A percentile compares a stretch with the other conserved stretches of the same genome.
phyloP scores from a whole-genome alignment of 2,329 filamentous ascomycete genomes.

The Emericellopsis atlantica region DNA sequence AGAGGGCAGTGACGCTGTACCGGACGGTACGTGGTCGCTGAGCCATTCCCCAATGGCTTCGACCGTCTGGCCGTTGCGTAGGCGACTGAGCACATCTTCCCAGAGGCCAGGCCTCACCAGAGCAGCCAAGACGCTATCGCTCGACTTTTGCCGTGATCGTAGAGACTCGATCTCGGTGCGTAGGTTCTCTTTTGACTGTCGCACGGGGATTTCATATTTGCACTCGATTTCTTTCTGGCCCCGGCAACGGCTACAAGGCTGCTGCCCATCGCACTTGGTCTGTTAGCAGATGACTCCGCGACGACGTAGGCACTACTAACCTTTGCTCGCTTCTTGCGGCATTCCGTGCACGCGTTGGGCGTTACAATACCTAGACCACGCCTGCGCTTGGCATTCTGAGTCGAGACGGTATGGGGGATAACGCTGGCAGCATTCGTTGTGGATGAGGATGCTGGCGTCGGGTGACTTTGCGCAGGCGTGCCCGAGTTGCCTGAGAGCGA shows the following conservation, averaged over 20 bases:
- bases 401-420: background rate
- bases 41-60: constrained; percentile 46
- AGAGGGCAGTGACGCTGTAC: constrained; percentile 13
- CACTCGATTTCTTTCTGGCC: constrained; percentile 42
- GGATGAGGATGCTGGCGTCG: constrained; percentile 11
- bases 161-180: constrained; percentile 46
- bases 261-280: constrained; percentile 43
- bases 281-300: background rate
- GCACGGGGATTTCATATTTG: constrained; percentile 48
- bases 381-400: constrained; percentile 30
- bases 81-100: constrained; percentile 39
- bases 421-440: background rate
- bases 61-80: constrained; percentile 40
- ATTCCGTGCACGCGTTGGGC: constrained; percentile 48
- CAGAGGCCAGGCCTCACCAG: constrained; percentile 35
- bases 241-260: constrained; percentile 42
- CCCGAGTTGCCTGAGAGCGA: constrained; percentile 7
- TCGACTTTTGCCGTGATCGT: constrained; percentile 39
- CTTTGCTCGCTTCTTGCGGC: constrained; percentile 50
- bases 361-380: constrained; percentile 44
- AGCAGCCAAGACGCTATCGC: constrained; percentile 41
- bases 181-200: constrained; percentile 50
- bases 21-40: constrained; percentile 15
- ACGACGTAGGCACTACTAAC: constrained; percentile 18
- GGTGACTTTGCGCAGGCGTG: constrained; percentile 14